Conservation (phyloP, 1,284 basidiomycete species). For the Sparassis latifolia region DNA sequence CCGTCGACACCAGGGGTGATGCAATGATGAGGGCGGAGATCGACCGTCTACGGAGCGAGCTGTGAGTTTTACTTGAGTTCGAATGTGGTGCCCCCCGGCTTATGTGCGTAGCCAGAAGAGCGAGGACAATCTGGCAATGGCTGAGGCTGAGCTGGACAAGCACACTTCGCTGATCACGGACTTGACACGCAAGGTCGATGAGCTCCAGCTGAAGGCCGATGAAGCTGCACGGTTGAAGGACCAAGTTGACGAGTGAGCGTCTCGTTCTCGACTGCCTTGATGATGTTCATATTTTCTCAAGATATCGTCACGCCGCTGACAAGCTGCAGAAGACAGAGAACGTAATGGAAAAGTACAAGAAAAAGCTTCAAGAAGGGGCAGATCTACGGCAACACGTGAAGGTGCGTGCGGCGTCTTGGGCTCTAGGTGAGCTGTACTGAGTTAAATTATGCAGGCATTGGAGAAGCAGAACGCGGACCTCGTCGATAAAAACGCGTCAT, state of each 20-base stretch:
- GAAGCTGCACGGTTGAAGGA: slow-evolving; percentile 81
- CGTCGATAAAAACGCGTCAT: slow-evolving; percentile 83
- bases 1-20: slow-evolving; percentile 62
- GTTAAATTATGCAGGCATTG: slow-evolving; percentile 50
- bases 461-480: slow-evolving; percentile 92
- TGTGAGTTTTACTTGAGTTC: slow-evolving; percentile 49
- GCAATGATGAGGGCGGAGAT: slow-evolving; percentile 71
- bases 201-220: slow-evolving; percentile 74
- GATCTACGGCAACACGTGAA: slow-evolving; percentile 84
- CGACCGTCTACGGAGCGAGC: slow-evolving; percentile 68
- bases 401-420: slow-evolving; percentile 33
- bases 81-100: slow-evolving; percentile 3
- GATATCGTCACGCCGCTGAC: slow-evolving; percentile 86
- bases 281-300: slow-evolving; percentile 21
- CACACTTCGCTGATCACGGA: slow-evolving; percentile 64
- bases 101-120: slow-evolving; percentile 69
- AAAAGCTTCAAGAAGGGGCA: slow-evolving; percentile 92
- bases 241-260: slow-evolving; percentile 83
- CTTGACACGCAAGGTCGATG: slow-evolving; percentile 73
- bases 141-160: slow-evolving; percentile 77
- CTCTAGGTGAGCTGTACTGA: slow-evolving; percentile 11
- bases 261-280: slow-evolving; percentile 1
- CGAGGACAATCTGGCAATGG: slow-evolving; percentile 78
- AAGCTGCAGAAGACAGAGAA: slow-evolving; percentile 91
- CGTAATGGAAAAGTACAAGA: slow-evolving; percentile 98